A percentile compares a stretch with the other conserved stretches of the same genome.
Evolutionary conservation across 1,284 basidiomycete genomes (phyloP).

Genomic region (Tylopilus sp.): DNA sequence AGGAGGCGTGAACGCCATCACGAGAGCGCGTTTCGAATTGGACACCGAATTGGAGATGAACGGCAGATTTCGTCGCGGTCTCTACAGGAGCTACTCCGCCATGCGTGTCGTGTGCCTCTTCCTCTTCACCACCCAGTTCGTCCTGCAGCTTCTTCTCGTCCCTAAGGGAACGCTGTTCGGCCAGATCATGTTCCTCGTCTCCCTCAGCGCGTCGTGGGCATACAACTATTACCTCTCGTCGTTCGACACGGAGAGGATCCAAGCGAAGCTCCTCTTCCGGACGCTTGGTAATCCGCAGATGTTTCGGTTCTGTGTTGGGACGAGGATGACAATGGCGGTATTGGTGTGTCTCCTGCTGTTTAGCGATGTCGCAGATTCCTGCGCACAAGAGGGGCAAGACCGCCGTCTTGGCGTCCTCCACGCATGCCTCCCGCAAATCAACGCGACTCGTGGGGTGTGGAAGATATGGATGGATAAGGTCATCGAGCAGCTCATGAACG

Average conservation of each 20-base stretch:
- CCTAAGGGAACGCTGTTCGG: constrained; percentile 32
- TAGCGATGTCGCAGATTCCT: constrained; percentile 15
- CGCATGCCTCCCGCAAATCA: constrained; percentile 21
- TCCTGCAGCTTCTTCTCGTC: constrained; percentile 30
- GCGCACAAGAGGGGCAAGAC: constrained; percentile 18
- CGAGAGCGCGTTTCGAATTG: constrained; percentile 15
- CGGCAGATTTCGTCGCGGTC: constrained; percentile 1
- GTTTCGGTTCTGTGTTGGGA: constrained; percentile 18
- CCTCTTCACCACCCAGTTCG: constrained; percentile 28
- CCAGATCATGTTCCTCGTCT: constrained; percentile 33
- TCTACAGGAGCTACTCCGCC: constrained; percentile 9
- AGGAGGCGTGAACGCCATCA: constrained; percentile 10
- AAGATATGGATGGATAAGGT: constrained; percentile 26
- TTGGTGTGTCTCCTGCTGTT: constrained; percentile 26
- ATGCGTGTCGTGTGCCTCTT: constrained; percentile 19
- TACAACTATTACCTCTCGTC: constrained; percentile 29
- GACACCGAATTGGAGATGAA: constrained; percentile 7
- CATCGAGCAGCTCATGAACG: constrained; percentile 19
- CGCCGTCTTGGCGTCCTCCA: constrained; percentile 20
- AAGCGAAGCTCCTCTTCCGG: constrained; percentile 20
- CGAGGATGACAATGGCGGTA: constrained; percentile 20
- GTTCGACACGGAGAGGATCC: constrained; percentile 24
- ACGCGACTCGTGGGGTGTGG: constrained; percentile 22
- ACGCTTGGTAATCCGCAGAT: constrained; percentile 15
- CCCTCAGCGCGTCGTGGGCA: constrained; percentile 28